Evolutionary conservation across 176 grass and related monocot genomes (phyloP).

Genomic region (Thalia dealbata): DNA sequence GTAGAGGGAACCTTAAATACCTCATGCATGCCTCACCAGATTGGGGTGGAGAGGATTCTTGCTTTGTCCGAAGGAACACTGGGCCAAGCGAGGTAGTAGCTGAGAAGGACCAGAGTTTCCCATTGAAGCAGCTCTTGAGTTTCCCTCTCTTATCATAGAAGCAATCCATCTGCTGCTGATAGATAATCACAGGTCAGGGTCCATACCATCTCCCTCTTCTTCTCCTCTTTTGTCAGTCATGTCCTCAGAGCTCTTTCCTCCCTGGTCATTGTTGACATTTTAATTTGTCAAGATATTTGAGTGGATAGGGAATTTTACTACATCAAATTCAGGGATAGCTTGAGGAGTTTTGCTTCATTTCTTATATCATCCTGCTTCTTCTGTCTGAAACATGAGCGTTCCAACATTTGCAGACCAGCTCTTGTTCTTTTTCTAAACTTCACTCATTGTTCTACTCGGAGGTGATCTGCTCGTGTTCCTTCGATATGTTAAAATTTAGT

Average conservation of each 20-base stretch:
- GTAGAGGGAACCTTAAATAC: conserved; percentile 6
- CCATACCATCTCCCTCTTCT: neutral
- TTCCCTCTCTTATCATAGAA: neutral
- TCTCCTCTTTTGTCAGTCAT: conserved; percentile 5
- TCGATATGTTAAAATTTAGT: neutral
- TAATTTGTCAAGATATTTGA: neutral
- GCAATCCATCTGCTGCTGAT: neutral
- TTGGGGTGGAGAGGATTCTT: neutral
- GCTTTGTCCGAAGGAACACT: conserved; percentile 5
- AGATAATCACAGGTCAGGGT: conserved; percentile 11
- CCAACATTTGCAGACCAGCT: neutral
- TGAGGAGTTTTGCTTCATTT: neutral
- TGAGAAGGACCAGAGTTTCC: conserved; percentile 2
- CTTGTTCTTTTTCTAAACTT: neutral
- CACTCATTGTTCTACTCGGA: neutral
- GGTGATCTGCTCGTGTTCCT: neutral
- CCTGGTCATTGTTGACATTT: neutral
- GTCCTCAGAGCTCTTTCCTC: neutral
- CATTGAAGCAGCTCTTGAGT: neutral
- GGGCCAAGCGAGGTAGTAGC: neutral
- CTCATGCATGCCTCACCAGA: conserved; percentile 4
- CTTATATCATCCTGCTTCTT: neutral
- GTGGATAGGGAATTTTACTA: neutral
- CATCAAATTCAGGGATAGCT: neutral
- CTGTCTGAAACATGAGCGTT: neutral